These are phyloP conservation scores for Lolium multiflorum DNA, from an alignment of 176 grass and related monocot genomes.

Conservation along the genomic window DNA sequence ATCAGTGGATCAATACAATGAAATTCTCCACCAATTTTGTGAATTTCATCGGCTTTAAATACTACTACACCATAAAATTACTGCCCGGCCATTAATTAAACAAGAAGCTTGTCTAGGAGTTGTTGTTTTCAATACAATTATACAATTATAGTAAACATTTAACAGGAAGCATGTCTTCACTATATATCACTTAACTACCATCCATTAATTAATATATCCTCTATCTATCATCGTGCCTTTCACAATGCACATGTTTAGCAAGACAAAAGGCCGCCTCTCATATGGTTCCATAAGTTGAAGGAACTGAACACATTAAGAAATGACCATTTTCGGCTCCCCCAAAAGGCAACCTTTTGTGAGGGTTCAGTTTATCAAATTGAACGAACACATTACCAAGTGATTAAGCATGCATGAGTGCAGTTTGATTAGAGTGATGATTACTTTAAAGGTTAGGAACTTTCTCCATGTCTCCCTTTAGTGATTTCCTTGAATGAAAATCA, in stretches of 20 bases:
- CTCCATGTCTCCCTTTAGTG: neutral
- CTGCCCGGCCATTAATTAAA: neutral
- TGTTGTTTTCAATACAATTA: neutral
- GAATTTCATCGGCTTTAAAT: neutral
- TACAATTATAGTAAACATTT: neutral
- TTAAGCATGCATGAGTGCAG: neutral
- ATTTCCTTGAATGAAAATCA: conserved; percentile 24
- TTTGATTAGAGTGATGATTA: neutral
- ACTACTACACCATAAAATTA: neutral
- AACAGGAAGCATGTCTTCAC: neutral
- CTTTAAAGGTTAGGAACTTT: conserved; percentile 9
- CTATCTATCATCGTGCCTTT: neutral
- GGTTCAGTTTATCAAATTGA: neutral
- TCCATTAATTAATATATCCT: neutral
- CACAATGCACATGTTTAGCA: neutral
- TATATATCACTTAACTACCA: neutral
- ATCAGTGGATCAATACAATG: too few relatives aligned
- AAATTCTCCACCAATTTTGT: neutral
- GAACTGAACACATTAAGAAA: neutral
- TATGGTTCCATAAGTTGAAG: neutral
- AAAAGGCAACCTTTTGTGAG: neutral
- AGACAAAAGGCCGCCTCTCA: neutral
- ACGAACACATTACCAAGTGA: neutral
- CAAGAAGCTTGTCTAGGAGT: neutral
- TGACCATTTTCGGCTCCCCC: neutral